These are phyloP conservation scores for Neoboletus magnificus DNA, from an alignment of 768 basidiomycete genomes.

Conservation along the genomic window DNA sequence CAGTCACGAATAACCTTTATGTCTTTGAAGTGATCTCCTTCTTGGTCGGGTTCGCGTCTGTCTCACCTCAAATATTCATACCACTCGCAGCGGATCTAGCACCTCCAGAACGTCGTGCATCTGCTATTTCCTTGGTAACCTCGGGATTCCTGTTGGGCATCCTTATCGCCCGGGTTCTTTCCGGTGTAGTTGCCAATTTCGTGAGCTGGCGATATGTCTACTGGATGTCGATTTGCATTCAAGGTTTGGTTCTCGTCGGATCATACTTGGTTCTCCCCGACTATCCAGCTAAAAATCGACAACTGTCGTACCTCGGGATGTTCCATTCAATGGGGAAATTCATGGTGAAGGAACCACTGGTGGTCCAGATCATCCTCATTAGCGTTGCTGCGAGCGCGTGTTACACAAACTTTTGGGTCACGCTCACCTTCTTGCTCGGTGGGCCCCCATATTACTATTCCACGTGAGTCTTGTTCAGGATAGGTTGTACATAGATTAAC, in stretches of 20 bases:
- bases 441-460: slow-evolving; percentile 71
- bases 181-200: slow-evolving; percentile 70
- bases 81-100: slow-evolving; percentile 78
- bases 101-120: slow-evolving; percentile 63
- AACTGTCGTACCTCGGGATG: slow-evolving; percentile 61
- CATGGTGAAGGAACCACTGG: slow-evolving; percentile 67
- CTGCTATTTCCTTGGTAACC: slow-evolving; percentile 69
- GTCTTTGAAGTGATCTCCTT: slow-evolving; percentile 67
- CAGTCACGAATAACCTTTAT: slow-evolving; percentile 52
- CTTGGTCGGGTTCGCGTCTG: slow-evolving; percentile 61
- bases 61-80: slow-evolving; percentile 68
- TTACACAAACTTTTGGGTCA: slow-evolving; percentile 62
- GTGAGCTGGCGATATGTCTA: slow-evolving; percentile 69
- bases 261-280: slow-evolving; percentile 68
- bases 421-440: slow-evolving; percentile 74
- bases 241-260: slow-evolving; percentile 50
- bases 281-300: slow-evolving; percentile 68
- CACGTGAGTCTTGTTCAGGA: slow-evolving; percentile 38
- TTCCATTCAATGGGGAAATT: slow-evolving; percentile 72
- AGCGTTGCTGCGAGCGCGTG: slow-evolving; percentile 55
- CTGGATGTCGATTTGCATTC: slow-evolving; percentile 69
- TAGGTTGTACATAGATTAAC: background rate
- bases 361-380: slow-evolving; percentile 64
- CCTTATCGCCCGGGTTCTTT: slow-evolving; percentile 66
- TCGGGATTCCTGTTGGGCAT: slow-evolving; percentile 68